These are phyloP conservation scores for Populus tomentosa DNA, from an alignment of 441 rosid genomes.

Conservation along the genomic window DNA sequence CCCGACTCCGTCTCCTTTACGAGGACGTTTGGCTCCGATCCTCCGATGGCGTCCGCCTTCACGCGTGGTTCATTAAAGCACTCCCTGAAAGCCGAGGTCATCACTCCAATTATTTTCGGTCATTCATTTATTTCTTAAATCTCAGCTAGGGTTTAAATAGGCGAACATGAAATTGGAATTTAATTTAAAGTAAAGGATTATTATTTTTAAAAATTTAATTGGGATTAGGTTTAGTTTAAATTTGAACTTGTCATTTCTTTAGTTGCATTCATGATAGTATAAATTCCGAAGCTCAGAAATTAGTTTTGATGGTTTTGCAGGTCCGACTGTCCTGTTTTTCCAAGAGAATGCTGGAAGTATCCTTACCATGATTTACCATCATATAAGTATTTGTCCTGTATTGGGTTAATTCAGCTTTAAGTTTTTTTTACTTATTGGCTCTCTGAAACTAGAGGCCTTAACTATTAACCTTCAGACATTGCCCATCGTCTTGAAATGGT, in stretches of 20 bases:
- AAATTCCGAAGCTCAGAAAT: background rate
- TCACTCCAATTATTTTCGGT: background rate
- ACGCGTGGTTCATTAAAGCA: conserved; percentile 95
- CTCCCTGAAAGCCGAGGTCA: conserved; percentile 79
- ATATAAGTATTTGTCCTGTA: conserved; percentile 1
- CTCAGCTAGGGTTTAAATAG: conserved; percentile 26
- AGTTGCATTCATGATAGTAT: background rate
- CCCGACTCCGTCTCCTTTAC: conserved; percentile 71
- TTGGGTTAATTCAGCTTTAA: conserved; percentile 1
- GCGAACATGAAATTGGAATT: background rate
- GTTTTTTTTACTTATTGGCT: conserved; percentile 10
- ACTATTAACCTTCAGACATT: conserved; percentile 61
- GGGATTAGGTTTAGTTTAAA: background rate
- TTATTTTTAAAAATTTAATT: background rate
- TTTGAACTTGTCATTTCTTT: background rate
- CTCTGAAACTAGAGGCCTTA: conserved; percentile 32
- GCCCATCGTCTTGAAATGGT: conserved; percentile 99
- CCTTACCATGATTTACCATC: conserved; percentile 33
- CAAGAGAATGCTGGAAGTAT: conserved; percentile 99
- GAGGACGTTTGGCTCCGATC: conserved; percentile 97
- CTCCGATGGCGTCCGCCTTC: conserved; percentile 87
- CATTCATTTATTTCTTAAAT: conserved; percentile 8
- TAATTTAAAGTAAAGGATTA: background rate
- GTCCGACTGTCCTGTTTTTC: conserved; percentile 93
- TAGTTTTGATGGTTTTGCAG: conserved; percentile 40